Evolutionary conservation across 371 early-diverging fungal genomes (phyloP).

Genomic region (Mortierella sp.): DNA sequence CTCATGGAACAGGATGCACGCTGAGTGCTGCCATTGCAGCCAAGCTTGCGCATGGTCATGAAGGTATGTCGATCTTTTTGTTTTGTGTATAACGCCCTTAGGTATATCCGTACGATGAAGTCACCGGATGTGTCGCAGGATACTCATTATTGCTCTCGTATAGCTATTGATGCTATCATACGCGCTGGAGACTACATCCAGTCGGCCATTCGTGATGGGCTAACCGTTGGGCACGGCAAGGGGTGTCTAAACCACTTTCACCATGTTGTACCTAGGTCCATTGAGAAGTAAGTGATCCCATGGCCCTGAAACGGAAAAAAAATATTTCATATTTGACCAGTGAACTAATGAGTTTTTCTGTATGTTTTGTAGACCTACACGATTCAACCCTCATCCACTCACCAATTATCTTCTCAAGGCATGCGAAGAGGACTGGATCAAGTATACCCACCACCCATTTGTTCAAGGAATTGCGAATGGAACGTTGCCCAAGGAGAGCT

Average conservation of each 20-base stretch:
- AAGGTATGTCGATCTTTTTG: too few relatives aligned
- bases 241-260: slow-evolving; percentile 85
- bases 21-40: slow-evolving; percentile 85
- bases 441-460: slow-evolving; percentile 79
- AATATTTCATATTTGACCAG: too few relatives aligned
- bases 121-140: too few relatives aligned
- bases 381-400: slow-evolving; percentile 56
- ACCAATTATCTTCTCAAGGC: slow-evolving; percentile 66
- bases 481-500: slow-evolving; percentile 73
- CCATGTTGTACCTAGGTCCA: slow-evolving; percentile 60
- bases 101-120: too few relatives aligned
- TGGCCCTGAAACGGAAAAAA: too few relatives aligned
- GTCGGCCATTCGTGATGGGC: slow-evolving; percentile 64
- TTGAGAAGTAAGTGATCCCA: slow-evolving; percentile 60
- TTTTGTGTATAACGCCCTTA: too few relatives aligned
- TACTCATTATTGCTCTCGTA: too few relatives aligned
- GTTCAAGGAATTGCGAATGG: slow-evolving; percentile 82
- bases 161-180: slow-evolving; percentile 60
- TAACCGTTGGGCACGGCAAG: slow-evolving; percentile 73
- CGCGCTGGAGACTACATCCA: slow-evolving; percentile 67
- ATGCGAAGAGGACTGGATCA: slow-evolving; percentile 69
- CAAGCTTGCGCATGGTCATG: slow-evolving; percentile 68
- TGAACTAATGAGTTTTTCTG: too few relatives aligned
- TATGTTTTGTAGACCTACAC: slow-evolving; percentile 40
- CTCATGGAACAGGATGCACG: slow-evolving; percentile 92